Base-by-base conservation (phyloP, 2,329 filamentous ascomycete genomes). In the Neoarthrinium moseri region DNA sequence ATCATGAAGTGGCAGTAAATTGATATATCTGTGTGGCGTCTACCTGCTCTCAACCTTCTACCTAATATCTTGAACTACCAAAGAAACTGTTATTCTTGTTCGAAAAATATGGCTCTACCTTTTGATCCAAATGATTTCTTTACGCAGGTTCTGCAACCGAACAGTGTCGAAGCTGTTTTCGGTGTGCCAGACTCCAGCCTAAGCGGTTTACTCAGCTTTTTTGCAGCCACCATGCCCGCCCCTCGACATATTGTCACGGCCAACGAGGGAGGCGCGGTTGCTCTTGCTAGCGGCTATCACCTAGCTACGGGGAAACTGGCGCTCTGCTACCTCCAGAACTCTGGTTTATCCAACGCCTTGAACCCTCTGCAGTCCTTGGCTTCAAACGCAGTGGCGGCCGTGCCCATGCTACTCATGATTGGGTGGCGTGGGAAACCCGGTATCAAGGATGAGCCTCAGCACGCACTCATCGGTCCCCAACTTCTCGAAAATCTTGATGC, bases 221-320 rank as follows among this genome's bases (percentile, higher is more conserved):
- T 43, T 21, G 17, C 21, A 6, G 40, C 29, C 7, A 43, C 40
- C 4, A 43, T 18, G 26, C 29, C 21, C n/a, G 29, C 29, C n/a
- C 29, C 40, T 10, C n/a, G 34, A 23, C 40, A 43, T 7, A 46
- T 30, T 12, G 50, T 64, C 39, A 36, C 41, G 5, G 83, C 79
- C 0, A 82, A 84, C 4, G 80, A 80, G 10, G 84, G 81, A 22
- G 83, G 81, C 2, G 84, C 83, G 1, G 69, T 89, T 12, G 80
- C 86, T 6, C 84, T 85, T 2, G 78, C 84, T 6, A 87, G 84
- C 0, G 76, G 81, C 1, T 84, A 43, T 20, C 23, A 43, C 17
- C 40, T 43, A 15, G 21, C 43, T 18, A 45, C 43, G 15, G n/a
- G 22, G 11, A 45, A 45, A 34, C 8, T 45, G 18, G 43, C 43